phyloP scores from a whole-genome alignment of 768 basidiomycete genomes.

The Suillus spraguei region DNA sequence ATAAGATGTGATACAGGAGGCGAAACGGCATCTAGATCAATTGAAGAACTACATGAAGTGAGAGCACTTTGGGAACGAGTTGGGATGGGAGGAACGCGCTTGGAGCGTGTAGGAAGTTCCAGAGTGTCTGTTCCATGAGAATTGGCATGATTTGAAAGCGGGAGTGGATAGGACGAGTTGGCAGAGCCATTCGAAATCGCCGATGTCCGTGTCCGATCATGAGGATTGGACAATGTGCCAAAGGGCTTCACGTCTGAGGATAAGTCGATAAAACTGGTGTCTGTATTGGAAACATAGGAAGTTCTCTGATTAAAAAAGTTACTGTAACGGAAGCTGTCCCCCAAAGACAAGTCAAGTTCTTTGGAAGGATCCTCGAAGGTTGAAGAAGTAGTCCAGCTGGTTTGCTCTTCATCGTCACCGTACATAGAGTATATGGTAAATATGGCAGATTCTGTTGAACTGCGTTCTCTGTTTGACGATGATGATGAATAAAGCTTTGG shows the following conservation, averaged over 20 bases:
- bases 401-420: constrained; percentile 53
- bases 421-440: constrained; percentile 91
- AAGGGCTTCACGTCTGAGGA: constrained; percentile 27
- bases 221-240: constrained; percentile 24
- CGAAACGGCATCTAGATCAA: constrained; percentile 20
- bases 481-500: constrained; percentile 38
- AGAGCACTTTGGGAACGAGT: constrained; percentile 25
- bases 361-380: constrained; percentile 40
- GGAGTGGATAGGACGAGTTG: constrained; percentile 21
- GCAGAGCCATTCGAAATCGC: constrained; percentile 29
- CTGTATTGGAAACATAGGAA: constrained; percentile 20
- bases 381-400: constrained; percentile 49
- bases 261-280: constrained; percentile 33
- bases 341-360: constrained; percentile 37
- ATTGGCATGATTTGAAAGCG: constrained; percentile 23
- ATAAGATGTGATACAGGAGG: constrained; percentile 22
- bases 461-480: constrained; percentile 45
- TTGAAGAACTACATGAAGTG: constrained; percentile 31
- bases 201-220: constrained; percentile 25
- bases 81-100: constrained; percentile 24
- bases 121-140: constrained; percentile 19
- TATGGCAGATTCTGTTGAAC: constrained; percentile 74
- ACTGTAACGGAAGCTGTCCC: constrained; percentile 36
- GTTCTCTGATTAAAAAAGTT: constrained; percentile 33
- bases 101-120: constrained; percentile 29